These are phyloP conservation scores for Cadophora gregata DNA, from an alignment of 2,329 filamentous ascomycete species.

Conservation along the genomic window DNA sequence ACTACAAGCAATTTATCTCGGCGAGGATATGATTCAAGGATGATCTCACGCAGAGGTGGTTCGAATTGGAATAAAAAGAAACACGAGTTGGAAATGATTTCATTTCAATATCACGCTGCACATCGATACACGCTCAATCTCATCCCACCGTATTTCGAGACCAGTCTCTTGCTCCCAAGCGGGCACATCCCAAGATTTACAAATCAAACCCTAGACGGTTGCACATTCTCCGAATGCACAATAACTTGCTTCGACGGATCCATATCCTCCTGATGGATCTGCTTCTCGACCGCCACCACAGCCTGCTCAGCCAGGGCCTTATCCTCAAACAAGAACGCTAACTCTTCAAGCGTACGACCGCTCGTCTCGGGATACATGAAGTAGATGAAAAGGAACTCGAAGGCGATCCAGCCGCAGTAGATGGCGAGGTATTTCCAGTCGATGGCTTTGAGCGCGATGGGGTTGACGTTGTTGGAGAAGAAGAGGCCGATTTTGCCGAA, in stretches of 20 bases:
- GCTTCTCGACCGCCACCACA: constrained; percentile 47
- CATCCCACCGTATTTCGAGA: neutral
- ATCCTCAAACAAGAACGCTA: constrained; percentile 52
- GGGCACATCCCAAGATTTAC: neutral
- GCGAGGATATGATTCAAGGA: no score
- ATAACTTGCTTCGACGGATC: constrained; percentile 14
- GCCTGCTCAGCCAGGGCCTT: constrained; percentile 46
- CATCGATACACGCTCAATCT: neutral
- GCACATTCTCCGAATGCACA: constrained; percentile 16
- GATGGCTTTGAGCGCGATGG: constrained; percentile 50
- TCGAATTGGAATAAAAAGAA: no score
- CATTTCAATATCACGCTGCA: no score
- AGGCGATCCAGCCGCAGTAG: constrained; percentile 51
- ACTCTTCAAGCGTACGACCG: constrained; percentile 51
- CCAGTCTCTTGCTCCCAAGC: neutral
- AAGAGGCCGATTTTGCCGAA: constrained; percentile 52
- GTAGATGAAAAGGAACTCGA: constrained; percentile 51
- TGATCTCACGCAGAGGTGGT: no score
- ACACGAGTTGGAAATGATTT: no score
- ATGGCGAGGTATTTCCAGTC: constrained; percentile 52
- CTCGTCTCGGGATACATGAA: constrained; percentile 54
- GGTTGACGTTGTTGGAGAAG: constrained; percentile 55
- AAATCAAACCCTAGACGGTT: neutral
- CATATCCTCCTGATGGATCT: constrained; percentile 39
- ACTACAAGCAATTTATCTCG: no score